A percentile compares a stretch with the other conserved stretches of the same genome.
Evolutionary conservation across 2,329 filamentous ascomycete genomes (phyloP).

Genomic region (Exserohilum turcica): DNA sequence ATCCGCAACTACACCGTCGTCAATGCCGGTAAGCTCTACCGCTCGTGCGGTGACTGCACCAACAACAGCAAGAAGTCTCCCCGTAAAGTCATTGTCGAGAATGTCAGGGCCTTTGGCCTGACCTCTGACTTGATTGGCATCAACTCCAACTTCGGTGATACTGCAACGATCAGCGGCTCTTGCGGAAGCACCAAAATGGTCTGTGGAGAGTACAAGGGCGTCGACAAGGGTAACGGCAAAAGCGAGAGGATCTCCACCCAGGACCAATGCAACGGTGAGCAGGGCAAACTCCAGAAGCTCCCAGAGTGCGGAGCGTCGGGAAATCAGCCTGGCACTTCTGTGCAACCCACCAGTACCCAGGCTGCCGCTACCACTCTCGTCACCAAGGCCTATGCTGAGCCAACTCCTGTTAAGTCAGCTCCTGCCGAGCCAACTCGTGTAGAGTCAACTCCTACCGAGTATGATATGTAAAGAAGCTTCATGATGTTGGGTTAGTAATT

Average conservation of each 20-base stretch:
- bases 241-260: conserved; percentile 23
- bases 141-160: conserved; percentile 57
- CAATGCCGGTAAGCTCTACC: conserved; percentile 57
- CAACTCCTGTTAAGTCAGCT: background rate
- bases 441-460: conserved; percentile 5
- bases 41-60: conserved; percentile 52
- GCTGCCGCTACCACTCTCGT: background rate
- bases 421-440: background rate
- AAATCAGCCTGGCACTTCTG: background rate
- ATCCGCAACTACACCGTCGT: conserved; percentile 48
- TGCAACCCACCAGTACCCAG: background rate
- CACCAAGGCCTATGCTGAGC: conserved; percentile 5
- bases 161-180: conserved; percentile 51
- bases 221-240: conserved; percentile 26
- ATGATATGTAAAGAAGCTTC: background rate
- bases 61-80: conserved; percentile 53
- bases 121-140: conserved; percentile 51
- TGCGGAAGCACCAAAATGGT: conserved; percentile 33
- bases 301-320: conserved; percentile 18
- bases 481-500: background rate
- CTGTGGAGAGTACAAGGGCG: conserved; percentile 31
- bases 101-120: conserved; percentile 48
- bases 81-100: conserved; percentile 51
- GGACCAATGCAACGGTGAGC: conserved; percentile 16
- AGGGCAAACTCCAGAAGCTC: conserved; percentile 25